Conservation (phyloP, 345 rosid genomes). For the Firmiana major region DNA sequence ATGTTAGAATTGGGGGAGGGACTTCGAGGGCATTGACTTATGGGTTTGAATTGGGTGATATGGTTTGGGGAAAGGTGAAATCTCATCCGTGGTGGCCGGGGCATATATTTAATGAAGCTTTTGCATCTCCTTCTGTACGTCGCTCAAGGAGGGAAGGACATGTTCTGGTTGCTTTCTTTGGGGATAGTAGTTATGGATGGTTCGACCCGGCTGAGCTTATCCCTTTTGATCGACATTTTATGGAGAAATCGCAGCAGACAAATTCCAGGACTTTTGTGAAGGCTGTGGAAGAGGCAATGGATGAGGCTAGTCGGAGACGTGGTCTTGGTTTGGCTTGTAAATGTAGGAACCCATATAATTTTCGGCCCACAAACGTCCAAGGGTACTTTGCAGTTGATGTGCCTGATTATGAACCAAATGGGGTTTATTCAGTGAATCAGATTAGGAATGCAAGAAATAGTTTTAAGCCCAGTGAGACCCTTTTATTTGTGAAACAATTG, state of each 20-base stretch:
- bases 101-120: conserved; percentile 85
- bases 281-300: conserved; percentile 94
- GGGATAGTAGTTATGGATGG: conserved; percentile 99
- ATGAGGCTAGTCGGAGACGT: conserved; percentile 75
- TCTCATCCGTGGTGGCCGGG: conserved; percentile 99
- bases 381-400: conserved; percentile 89
- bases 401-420: conserved; percentile 73
- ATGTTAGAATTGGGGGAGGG: conserved; percentile 60
- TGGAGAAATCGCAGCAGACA: conserved; percentile 71
- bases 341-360: conserved; percentile 73
- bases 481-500: conserved; percentile 61
- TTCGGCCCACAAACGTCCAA: conserved; percentile 54
- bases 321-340: conserved; percentile 84
- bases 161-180: conserved; percentile 92
- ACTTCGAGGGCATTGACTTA: conserved; percentile 69
- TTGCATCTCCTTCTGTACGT: conserved; percentile 79
- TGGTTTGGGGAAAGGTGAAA: conserved; percentile 99
- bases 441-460: conserved; percentile 66
- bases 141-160: conserved; percentile 76
- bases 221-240: conserved; percentile 60
- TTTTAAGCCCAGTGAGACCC: conserved; percentile 54
- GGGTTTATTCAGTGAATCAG: conserved; percentile 65
- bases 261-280: conserved; percentile 63
- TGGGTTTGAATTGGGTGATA: conserved; percentile 88
- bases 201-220: conserved; percentile 97